Evolutionary conservation across 768 basidiomycete species (phyloP), one percentile per base, ranked within the genome.

Genomic region (Cystobasidium ongulense): DNA sequence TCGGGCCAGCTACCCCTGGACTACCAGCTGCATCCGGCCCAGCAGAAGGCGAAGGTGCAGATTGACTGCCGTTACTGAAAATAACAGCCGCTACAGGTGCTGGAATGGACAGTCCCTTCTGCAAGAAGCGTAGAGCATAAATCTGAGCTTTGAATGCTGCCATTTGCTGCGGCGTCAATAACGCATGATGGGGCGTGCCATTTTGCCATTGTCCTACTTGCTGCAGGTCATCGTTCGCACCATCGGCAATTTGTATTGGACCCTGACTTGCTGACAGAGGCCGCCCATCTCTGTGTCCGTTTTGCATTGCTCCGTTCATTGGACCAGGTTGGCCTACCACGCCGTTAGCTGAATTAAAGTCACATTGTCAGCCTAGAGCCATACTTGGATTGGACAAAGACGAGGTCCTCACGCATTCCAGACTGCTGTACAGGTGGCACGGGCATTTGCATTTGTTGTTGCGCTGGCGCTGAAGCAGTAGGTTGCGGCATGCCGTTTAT

Each of bases 91-190:
- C 75, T 23, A 78, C 62, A 1, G 38, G 27, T 2, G 78, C 29
- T 2, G 80, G 79, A 38, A 80, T 65, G 41, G 80, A 78, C 38
- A 75, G 43, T 75, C 78, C 78, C 23, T 75, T 75, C 7, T 76
- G 71, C 62, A 79, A 76, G 53, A 78, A 76, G 54, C 77, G 78
- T 70, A 74, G 78, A 13, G 78, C 75, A 75, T 76, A 57, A 72
- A 80, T 73, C 66, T 80, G 80, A 27, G 71, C 66, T 29, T 67
- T 66, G 63, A 80, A 76, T 5, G 76, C 62, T 0, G 77, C 78
- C 57, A 73, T 63, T 35, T 63, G 59, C 61, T 36, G 61, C 10
- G 71, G 41, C n/a, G 35, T 63, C n/a, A 71, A 52, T 11, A 57
- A 21, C 21, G 62, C 61, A 41, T 62, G 59, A 10, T 50, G 65